Percentiles rank a stretch among this genome's conserved stretches.
Evolutionary conservation across 805 yeast genomes (phyloP).

Genomic region (Lipomyces yamadae): DNA sequence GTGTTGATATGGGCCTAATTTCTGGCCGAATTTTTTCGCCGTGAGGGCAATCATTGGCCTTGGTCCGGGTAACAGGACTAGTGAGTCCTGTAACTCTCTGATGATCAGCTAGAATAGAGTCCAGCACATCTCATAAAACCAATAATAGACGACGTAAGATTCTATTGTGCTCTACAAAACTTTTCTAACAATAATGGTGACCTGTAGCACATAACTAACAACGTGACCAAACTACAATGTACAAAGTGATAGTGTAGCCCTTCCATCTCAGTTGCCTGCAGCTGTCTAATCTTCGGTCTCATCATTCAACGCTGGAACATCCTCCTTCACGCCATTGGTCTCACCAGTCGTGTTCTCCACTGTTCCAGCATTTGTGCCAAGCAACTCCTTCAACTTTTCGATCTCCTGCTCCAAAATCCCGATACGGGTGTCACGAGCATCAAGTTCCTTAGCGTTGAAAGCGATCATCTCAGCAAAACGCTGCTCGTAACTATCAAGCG

Average conservation of each 20-base stretch:
- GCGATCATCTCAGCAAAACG: constrained; percentile 28
- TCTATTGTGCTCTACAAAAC: neutral
- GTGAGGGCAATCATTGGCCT: too few relatives aligned
- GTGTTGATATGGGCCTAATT: neutral
- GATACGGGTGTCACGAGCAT: constrained; percentile 36
- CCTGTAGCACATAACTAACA: neutral
- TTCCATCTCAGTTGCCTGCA: neutral
- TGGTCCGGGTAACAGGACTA: too few relatives aligned
- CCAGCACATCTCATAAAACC: neutral
- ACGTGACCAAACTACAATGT: neutral
- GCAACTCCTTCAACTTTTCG: constrained; percentile 20
- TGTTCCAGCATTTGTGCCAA: constrained; percentile 8
- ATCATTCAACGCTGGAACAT: neutral
- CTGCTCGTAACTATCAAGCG: constrained; percentile 27
- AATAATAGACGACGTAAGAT: neutral
- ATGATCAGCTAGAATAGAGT: neutral
- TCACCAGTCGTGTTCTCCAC: constrained; percentile 2
- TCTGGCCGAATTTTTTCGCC: neutral
- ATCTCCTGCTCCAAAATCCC: constrained; percentile 38
- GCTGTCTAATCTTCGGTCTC: constrained; percentile 6
- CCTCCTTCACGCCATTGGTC: constrained; percentile 10
- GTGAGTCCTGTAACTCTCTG: too few relatives aligned
- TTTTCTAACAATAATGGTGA: neutral
- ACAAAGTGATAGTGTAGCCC: neutral
- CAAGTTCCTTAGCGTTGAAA: constrained; percentile 35